Evolutionary conservation across 495 filamentous ascomycete genomes (phyloP).

Genomic region (Hyaloscypha hepaticicola): DNA sequence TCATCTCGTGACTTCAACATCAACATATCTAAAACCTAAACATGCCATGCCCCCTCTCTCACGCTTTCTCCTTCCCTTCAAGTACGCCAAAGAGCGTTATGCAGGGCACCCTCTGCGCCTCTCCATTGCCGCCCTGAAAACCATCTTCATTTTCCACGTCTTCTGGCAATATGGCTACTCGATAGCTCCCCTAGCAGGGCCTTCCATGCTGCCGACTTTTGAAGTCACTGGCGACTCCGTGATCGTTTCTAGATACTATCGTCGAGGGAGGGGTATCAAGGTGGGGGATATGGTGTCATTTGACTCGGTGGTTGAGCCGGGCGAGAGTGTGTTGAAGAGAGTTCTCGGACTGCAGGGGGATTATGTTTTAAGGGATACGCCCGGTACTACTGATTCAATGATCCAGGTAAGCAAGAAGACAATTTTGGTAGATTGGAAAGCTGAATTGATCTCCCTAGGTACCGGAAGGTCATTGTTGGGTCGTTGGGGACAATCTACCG

Average conservation of each 20-base stretch:
- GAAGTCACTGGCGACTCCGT: conserved; percentile 62
- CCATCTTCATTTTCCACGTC: conserved; percentile 55
- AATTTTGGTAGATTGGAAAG: not conserved
- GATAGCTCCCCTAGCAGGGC: conserved; percentile 56
- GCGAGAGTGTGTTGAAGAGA: conserved; percentile 70
- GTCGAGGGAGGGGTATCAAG: conserved; percentile 63
- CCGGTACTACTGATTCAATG: conserved; percentile 58
- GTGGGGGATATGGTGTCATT: conserved; percentile 85
- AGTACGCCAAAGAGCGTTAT: conserved; percentile 1
- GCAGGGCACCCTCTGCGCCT: conserved; percentile 21
- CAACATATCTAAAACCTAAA: not conserved
- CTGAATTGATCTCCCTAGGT: conserved; percentile 53
- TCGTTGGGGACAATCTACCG: conserved; percentile 82
- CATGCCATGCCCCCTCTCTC: conserved; percentile 18
- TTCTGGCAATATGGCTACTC: conserved; percentile 52
- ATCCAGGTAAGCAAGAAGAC: conserved; percentile 58
- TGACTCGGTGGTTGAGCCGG: conserved; percentile 65
- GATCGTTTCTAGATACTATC: conserved; percentile 62
- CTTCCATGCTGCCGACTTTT: conserved; percentile 82
- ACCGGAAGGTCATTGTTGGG: conserved; percentile 84
- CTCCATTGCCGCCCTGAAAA: conserved; percentile 39
- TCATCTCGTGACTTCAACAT: not conserved
- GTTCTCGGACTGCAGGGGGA: conserved; percentile 87
- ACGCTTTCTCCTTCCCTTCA: not conserved
- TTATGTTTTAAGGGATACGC: conserved; percentile 74